Base-by-base conservation (phyloP, 1,284 basidiomycete species). In the Moesziomyces antarcticus region DNA sequence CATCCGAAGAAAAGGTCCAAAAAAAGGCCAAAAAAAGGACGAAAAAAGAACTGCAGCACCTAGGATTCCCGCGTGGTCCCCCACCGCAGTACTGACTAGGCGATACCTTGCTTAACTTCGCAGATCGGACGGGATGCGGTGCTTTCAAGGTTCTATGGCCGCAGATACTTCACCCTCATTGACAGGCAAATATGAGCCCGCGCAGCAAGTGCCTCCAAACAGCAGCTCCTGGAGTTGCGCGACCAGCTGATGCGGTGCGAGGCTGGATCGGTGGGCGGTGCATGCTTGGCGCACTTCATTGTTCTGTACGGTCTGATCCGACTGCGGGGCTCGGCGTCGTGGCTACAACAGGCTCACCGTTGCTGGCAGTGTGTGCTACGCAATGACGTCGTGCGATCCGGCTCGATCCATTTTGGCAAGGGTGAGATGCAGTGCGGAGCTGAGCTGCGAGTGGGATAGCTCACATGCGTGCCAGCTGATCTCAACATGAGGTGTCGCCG, bases 1-100 rank as follows among this genome's bases (percentile, higher is more conserved):
- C n/a, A n/a, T n/a, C n/a, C 0, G 1, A 5, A 22, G 47, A 50
- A 58, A 59, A 45, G 37, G 6, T 2, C 22, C 16, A 25, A 22
- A 56, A 53, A 61, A 64, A 53, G 44, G 61, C 25, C n/a, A 44
- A 21, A 18, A 59, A 35, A 41, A 43, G 22, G 3, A 24, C 5
- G 22, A 51, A 56, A 51, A 42, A 73, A 87, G 87, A 90, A 89
- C 89, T 89, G 89, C 89, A 88, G 88, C 89, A 90, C 89, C 89
- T 87, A 90, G 89, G 89, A 90, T 90, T 90, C 89, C 89, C 89
- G 87, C 87, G 89, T 90, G 90, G 90, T 90, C 89, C 90, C 89
- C 90, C 89, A 90, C 89, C 89, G 87, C 90, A 89, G 89, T 91
- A 91, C 90, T 91, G 89, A 90, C 89, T 90, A 85, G 88, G 89